Conservation (phyloP, 495 filamentous ascomycete species). For the Bathelium albidoporum region DNA sequence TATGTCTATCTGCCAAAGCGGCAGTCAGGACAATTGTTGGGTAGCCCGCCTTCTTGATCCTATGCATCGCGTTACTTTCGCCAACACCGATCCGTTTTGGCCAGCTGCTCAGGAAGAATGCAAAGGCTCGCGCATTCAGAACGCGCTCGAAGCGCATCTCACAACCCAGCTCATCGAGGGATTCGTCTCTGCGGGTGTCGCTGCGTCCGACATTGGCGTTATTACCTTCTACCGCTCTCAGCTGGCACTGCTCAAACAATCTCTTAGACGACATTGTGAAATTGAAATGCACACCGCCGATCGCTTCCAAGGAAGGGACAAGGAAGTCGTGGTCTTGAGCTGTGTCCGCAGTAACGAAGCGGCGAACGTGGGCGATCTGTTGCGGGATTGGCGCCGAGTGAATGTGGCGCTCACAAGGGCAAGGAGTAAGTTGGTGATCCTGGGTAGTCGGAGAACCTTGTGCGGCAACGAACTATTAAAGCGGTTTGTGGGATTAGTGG, state of each 20-base stretch:
- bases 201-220: constrained; percentile 73
- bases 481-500: constrained; percentile 65
- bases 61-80: constrained; percentile 60
- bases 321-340: constrained; percentile 76
- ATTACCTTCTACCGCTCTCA: constrained; percentile 98
- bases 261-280: constrained; percentile 24
- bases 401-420: constrained; percentile 94
- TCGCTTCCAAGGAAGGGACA: constrained; percentile 91
- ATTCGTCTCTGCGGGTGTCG: constrained; percentile 63
- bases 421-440: constrained; percentile 75
- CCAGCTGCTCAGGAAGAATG: constrained; percentile 51
- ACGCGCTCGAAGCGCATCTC: constrained; percentile 66
- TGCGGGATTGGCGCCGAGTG: constrained; percentile 85
- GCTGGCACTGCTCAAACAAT: constrained; percentile 47
- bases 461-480: constrained; percentile 63
- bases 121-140: constrained; percentile 75
- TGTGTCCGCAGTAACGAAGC: constrained; percentile 79
- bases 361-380: constrained; percentile 70
- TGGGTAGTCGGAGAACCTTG: constrained; percentile 72
- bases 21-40: constrained; percentile 53
- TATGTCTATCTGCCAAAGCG: constrained; percentile 28
- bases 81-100: constrained; percentile 74
- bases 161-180: constrained; percentile 67
- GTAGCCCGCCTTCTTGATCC: constrained; percentile 66
- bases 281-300: constrained; percentile 96